phyloP scores from a whole-genome alignment of 257 asterid genomes.

The Paulownia fortunei region DNA sequence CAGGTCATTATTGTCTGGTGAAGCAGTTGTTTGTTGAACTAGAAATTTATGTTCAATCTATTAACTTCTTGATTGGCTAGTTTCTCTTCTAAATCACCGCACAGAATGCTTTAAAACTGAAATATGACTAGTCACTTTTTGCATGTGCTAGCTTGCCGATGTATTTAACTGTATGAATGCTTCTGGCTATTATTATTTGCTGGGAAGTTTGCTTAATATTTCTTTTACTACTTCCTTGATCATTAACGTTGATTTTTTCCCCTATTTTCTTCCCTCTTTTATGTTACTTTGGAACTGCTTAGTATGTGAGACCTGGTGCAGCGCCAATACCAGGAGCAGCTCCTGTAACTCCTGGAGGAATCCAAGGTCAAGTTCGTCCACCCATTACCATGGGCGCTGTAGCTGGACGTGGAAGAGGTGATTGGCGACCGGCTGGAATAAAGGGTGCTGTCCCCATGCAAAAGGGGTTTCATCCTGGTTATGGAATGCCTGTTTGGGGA shows the following conservation, averaged over 20 bases:
- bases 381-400: slow-evolving; percentile 59
- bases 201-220: slow-evolving; percentile 14
- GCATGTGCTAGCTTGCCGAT: neutral
- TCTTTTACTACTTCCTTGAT: slow-evolving; percentile 14
- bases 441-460: slow-evolving; percentile 68
- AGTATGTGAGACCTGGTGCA: slow-evolving; percentile 99
- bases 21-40: neutral
- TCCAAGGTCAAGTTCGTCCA: slow-evolving; percentile 80
- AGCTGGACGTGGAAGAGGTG: slow-evolving; percentile 98
- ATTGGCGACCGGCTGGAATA: slow-evolving; percentile 88
- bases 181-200: slow-evolving; percentile 14
- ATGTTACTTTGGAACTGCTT: slow-evolving; percentile 38
- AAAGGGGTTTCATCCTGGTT: slow-evolving; percentile 77
- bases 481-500: slow-evolving; percentile 75
- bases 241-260: slow-evolving; percentile 22
- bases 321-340: slow-evolving; percentile 58
- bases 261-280: slow-evolving; percentile 26
- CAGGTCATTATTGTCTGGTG: slow-evolving; percentile 11
- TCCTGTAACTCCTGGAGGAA: slow-evolving; percentile 72
- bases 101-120: slow-evolving; percentile 23
- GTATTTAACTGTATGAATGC: neutral
- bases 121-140: slow-evolving; percentile 17
- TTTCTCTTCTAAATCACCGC: slow-evolving; percentile 17
- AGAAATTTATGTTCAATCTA: slow-evolving; percentile 1
- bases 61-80: neutral